Evolutionary conservation across 352 stramenopile genomes (phyloP).

Genomic region (Pythium oligandrum): DNA sequence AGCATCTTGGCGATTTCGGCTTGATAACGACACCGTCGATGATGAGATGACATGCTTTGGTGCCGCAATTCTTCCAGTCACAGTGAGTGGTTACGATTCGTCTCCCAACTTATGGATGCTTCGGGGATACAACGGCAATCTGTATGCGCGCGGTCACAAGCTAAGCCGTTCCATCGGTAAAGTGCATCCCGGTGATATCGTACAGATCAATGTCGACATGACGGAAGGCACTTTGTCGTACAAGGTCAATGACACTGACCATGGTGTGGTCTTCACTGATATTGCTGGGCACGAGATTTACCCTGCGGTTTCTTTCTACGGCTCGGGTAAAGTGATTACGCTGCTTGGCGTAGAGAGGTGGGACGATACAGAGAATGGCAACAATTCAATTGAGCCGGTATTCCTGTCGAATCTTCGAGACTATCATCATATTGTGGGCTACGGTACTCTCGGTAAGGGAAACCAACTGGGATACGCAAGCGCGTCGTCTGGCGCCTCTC

Average conservation of each 20-base stretch:
- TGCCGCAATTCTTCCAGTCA: slow-evolving; percentile 84
- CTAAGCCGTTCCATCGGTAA: slow-evolving; percentile 81
- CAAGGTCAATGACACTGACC: slow-evolving; percentile 89
- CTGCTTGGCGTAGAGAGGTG: slow-evolving; percentile 75
- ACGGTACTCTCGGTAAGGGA: slow-evolving; percentile 73
- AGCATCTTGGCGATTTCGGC: slow-evolving; percentile 84
- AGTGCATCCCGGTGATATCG: slow-evolving; percentile 84
- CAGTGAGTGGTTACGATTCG: slow-evolving; percentile 87
- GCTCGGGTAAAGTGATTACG: slow-evolving; percentile 85
- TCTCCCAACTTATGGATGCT: slow-evolving; percentile 91
- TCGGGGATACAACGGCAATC: slow-evolving; percentile 88
- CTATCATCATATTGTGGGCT: slow-evolving; percentile 74
- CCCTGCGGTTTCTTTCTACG: slow-evolving; percentile 86
- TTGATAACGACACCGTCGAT: slow-evolving; percentile 86
- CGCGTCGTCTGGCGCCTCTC: slow-evolving; percentile 16
- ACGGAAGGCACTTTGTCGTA: slow-evolving; percentile 78
- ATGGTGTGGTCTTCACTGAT: slow-evolving; percentile 84
- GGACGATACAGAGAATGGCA: slow-evolving; percentile 43
- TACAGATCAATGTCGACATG: slow-evolving; percentile 89
- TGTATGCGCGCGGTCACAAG: slow-evolving; percentile 88
- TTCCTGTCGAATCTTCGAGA: slow-evolving; percentile 78
- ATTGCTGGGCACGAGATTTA: slow-evolving; percentile 78
- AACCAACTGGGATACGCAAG: slow-evolving; percentile 72
- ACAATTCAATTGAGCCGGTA: slow-evolving; percentile 36
- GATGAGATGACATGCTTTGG: slow-evolving; percentile 93